phyloP scores from a whole-genome alignment of 192 early-diverging fungal genomes.

The Coemansia sp. region DNA sequence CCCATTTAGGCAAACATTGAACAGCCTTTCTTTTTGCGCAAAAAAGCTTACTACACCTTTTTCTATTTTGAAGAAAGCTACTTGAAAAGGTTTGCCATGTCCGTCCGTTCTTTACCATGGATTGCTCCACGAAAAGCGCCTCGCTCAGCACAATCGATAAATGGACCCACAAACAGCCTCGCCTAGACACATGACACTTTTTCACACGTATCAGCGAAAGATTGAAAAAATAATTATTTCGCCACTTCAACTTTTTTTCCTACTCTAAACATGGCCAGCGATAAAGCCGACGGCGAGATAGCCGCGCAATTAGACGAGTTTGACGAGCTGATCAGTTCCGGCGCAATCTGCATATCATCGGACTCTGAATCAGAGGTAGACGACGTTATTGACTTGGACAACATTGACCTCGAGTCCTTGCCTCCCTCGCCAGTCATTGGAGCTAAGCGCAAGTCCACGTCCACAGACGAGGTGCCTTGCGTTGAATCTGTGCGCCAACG shows the following conservation, averaged over 20 bases:
- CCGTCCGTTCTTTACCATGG: background rate
- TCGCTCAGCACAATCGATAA: background rate
- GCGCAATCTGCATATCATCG: constrained; percentile 25
- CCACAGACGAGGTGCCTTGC: background rate
- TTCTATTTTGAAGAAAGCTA: background rate
- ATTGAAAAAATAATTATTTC: too few species aligned
- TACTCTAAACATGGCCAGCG: background rate
- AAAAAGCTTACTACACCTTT: background rate
- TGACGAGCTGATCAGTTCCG: constrained; percentile 19
- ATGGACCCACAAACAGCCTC: background rate
- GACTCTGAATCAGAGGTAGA: background rate
- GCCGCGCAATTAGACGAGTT: constrained; percentile 15
- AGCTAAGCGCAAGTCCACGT: background rate
- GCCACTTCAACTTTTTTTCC: too few species aligned
- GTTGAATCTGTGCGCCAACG: background rate
- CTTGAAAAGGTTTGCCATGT: too few species aligned
- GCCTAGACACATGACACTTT: too few species aligned
- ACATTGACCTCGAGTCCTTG: background rate
- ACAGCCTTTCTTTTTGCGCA: background rate
- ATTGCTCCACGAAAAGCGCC: background rate
- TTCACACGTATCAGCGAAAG: too few species aligned
- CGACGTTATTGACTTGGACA: background rate
- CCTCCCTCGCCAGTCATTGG: background rate
- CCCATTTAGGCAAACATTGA: background rate
- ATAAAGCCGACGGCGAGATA: constrained; percentile 2